A percentile compares a stretch with the other conserved stretches of the same genome.
Evolutionary conservation across 2,329 filamentous ascomycete species (phyloP).

Genomic region (Alternaria sp.): DNA sequence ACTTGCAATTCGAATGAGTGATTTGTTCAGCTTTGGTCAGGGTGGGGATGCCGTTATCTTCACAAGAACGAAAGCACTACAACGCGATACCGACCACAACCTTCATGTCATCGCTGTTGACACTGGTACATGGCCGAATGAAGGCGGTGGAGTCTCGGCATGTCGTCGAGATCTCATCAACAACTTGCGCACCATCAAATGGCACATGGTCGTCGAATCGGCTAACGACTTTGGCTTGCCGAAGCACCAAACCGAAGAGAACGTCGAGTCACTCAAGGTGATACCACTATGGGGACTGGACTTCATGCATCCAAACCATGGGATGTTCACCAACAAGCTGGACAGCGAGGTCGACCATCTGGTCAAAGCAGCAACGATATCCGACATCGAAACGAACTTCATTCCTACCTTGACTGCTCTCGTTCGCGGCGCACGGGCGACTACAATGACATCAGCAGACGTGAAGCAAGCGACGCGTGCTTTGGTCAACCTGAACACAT

Average conservation of each 20-base stretch:
- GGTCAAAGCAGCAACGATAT: slow-evolving; percentile 43
- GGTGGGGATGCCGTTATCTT: slow-evolving; percentile 61
- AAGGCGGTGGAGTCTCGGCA: slow-evolving; percentile 52
- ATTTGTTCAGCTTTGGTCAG: slow-evolving; percentile 60
- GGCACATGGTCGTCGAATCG: slow-evolving; percentile 53
- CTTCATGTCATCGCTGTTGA: slow-evolving; percentile 52
- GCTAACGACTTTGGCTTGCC: slow-evolving; percentile 53
- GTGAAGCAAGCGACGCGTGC: slow-evolving; percentile 52
- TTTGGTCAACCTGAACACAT: slow-evolving; percentile 53
- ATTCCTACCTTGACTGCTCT: slow-evolving; percentile 51
- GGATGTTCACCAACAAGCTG: slow-evolving; percentile 52
- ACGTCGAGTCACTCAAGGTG: slow-evolving; percentile 52
- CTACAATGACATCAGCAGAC: slow-evolving; percentile 47
- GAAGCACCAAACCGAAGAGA: slow-evolving; percentile 53
- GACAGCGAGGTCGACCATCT: slow-evolving; percentile 49
- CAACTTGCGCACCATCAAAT: slow-evolving; percentile 51
- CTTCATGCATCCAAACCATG: slow-evolving; percentile 51
- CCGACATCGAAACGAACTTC: slow-evolving; percentile 50
- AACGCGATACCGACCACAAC: slow-evolving; percentile 50
- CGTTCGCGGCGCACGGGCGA: slow-evolving; percentile 48
- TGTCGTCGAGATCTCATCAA: slow-evolving; percentile 53
- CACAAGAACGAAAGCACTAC: slow-evolving; percentile 56
- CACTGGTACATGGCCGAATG: slow-evolving; percentile 53
- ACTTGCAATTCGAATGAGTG: slow-evolving; percentile 59
- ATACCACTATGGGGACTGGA: slow-evolving; percentile 53